A percentile compares a stretch with the other conserved stretches of the same genome.
Evolutionary conservation across 2,329 filamentous ascomycete species (phyloP).

Genomic region (Aureobasidium sp.): DNA sequence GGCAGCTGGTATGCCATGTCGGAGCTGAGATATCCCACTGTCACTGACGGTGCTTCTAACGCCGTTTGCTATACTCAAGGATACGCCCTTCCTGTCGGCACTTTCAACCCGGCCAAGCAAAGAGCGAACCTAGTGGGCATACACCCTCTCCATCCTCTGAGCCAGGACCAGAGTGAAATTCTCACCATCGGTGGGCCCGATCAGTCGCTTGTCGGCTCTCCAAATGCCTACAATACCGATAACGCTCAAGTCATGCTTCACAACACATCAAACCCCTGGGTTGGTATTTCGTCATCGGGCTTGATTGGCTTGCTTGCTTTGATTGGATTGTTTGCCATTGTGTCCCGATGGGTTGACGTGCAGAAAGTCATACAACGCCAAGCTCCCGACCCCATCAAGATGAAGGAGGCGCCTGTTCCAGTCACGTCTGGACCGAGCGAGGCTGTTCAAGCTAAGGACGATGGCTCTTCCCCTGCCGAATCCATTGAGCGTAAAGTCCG

Average conservation of each 20-base stretch:
- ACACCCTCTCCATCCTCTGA: conserved; percentile 24
- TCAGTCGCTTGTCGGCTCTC: not conserved
- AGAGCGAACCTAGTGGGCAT: conserved; percentile 31
- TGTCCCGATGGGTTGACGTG: not conserved
- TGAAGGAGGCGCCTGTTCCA: not conserved
- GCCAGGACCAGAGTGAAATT: conserved; percentile 3
- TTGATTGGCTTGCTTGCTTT: not conserved
- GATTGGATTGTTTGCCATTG: not conserved
- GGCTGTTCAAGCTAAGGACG: not conserved
- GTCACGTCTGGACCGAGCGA: not conserved
- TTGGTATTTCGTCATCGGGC: not conserved
- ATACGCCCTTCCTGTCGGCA: conserved; percentile 35
- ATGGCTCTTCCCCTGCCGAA: not conserved
- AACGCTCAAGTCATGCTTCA: conserved; percentile 1
- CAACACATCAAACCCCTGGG: not conserved
- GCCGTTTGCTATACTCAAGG: conserved; percentile 46
- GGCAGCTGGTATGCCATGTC: conserved; percentile 94
- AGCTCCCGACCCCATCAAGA: not conserved
- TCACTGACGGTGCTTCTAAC: conserved; percentile 58
- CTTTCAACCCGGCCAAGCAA: conserved; percentile 17
- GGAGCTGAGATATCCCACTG: conserved; percentile 73
- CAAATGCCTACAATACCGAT: not conserved
- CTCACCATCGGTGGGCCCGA: conserved; percentile 14
- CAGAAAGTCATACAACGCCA: conserved; percentile 3
- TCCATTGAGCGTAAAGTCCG: conserved; percentile 11